Percentiles rank a stretch among this genome's conserved stretches.
These are phyloP conservation scores for Trichoderma asperellum DNA, from an alignment of 2,329 filamentous ascomycete species.

Conservation along the genomic window DNA sequence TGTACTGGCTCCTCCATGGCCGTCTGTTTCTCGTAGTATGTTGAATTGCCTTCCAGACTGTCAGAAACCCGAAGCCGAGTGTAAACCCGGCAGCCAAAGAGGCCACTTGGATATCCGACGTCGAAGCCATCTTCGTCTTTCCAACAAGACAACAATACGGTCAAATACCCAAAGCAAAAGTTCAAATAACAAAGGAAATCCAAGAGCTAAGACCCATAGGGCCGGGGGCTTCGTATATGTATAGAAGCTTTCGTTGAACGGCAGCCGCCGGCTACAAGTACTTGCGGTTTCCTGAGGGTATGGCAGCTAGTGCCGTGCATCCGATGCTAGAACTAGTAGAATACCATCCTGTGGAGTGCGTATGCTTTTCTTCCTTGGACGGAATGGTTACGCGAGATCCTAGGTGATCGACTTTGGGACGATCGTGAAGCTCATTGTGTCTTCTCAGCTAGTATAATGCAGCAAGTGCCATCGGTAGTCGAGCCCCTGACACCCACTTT, in stretches of 20 bases:
- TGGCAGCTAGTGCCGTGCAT: neutral
- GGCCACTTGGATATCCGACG: slow-evolving; percentile 18
- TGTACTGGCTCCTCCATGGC: slow-evolving; percentile 33
- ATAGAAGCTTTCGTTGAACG: neutral
- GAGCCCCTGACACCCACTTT: slow-evolving; percentile 3
- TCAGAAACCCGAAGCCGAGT: slow-evolving; percentile 18
- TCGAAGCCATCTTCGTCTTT: neutral
- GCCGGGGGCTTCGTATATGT: slow-evolving; percentile 7
- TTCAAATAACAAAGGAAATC: neutral
- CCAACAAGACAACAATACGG: neutral
- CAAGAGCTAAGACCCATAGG: neutral
- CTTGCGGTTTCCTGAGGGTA: neutral
- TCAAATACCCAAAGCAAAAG: neutral
- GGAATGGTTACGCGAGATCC: slow-evolving; percentile 1
- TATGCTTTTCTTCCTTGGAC: neutral
- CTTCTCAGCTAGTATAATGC: neutral
- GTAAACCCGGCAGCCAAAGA: slow-evolving; percentile 22
- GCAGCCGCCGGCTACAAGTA: neutral
- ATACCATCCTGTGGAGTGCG: neutral
- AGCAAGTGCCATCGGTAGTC: slow-evolving; percentile 1
- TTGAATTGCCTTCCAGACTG: slow-evolving; percentile 16
- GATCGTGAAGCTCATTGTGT: slow-evolving; percentile 6
- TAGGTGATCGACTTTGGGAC: slow-evolving; percentile 4
- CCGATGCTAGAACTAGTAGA: neutral
- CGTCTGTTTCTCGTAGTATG: slow-evolving; percentile 20